These are phyloP conservation scores for Sarocladiaceae sp. DNA, from an alignment of 2,329 filamentous ascomycete species.

Conservation along the genomic window DNA sequence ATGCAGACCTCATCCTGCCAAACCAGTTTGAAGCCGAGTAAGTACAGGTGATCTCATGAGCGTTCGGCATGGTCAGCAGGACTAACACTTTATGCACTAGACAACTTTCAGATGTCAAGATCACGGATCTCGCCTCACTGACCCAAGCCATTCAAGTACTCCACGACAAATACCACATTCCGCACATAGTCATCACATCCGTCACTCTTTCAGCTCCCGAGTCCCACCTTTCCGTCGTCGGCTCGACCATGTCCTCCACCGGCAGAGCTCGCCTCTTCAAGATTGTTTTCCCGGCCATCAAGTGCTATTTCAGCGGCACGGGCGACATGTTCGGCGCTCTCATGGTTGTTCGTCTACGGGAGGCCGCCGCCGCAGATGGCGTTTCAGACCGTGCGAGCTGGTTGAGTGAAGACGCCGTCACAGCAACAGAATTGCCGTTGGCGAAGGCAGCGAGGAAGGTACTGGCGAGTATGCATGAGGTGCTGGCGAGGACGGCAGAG, in stretches of 20 bases:
- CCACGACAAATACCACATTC: conserved; percentile 68
- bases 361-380: conserved; percentile 54
- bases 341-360: conserved; percentile 78
- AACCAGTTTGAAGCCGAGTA: conserved; percentile 98
- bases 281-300: conserved; percentile 77
- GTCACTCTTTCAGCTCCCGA: conserved; percentile 59
- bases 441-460: conserved; percentile 81
- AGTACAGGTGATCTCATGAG: conserved; percentile 21
- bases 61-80: background rate
- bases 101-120: conserved; percentile 76
- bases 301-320: conserved; percentile 93
- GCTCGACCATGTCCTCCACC: conserved; percentile 61
- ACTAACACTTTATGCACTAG: conserved; percentile 34
- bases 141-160: conserved; percentile 68
- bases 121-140: conserved; percentile 67
- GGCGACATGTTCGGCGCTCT: conserved; percentile 98
- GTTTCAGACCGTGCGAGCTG: conserved; percentile 58
- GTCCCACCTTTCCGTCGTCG: conserved; percentile 62
- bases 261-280: conserved; percentile 76
- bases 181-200: conserved; percentile 90
- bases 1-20: conserved; percentile 87
- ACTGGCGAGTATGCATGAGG: conserved; percentile 84
- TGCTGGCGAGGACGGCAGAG: conserved; percentile 63
- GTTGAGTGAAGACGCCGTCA: conserved; percentile 68
- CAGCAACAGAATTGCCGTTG: conserved; percentile 67